phyloP scores from a whole-genome alignment of 1,284 basidiomycete genomes.

The Irpex sp. region DNA sequence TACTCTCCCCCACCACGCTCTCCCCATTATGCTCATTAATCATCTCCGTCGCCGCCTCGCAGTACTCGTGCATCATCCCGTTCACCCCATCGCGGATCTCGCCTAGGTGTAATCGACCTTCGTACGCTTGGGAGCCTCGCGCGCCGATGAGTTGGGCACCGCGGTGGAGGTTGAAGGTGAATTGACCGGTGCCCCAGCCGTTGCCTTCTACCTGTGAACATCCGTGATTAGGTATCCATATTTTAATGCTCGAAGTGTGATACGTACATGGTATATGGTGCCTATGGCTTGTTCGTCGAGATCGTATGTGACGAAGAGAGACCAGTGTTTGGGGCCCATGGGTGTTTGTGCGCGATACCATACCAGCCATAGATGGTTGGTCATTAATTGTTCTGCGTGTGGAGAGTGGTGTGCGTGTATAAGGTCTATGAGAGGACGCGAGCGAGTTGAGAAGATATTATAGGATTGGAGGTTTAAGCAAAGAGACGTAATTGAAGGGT shows the following conservation, averaged over 20 bases:
- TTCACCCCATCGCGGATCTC: constrained; percentile 15
- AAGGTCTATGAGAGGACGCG: not conserved
- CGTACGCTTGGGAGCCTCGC: constrained; percentile 17
- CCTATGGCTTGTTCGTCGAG: constrained; percentile 19
- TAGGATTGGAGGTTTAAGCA: too few relatives aligned
- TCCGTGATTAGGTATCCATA: not conserved
- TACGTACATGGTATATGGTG: constrained; percentile 17
- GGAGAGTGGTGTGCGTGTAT: not conserved
- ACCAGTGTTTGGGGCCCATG: constrained; percentile 18
- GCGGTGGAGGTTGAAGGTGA: constrained; percentile 13
- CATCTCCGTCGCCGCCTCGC: constrained; percentile 18
- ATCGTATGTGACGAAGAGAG: constrained; percentile 19
- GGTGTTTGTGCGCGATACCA: constrained; percentile 18
- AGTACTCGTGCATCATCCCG: constrained; percentile 19
- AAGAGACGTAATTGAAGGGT: too few relatives aligned
- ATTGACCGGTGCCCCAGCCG: constrained; percentile 19
- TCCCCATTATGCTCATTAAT: constrained; percentile 17
- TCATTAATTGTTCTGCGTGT: constrained; percentile 7
- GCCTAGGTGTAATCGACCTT: constrained; percentile 17
- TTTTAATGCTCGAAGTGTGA: not conserved
- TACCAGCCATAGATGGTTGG: constrained; percentile 20
- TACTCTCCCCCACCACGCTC: constrained; percentile 14
- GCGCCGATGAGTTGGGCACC: constrained; percentile 18
- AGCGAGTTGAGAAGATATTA: too few relatives aligned
- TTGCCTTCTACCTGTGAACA: constrained; percentile 15